phyloP scores from a whole-genome alignment of 108 stramenopile genomes.

The Skeletonema potamos region DNA sequence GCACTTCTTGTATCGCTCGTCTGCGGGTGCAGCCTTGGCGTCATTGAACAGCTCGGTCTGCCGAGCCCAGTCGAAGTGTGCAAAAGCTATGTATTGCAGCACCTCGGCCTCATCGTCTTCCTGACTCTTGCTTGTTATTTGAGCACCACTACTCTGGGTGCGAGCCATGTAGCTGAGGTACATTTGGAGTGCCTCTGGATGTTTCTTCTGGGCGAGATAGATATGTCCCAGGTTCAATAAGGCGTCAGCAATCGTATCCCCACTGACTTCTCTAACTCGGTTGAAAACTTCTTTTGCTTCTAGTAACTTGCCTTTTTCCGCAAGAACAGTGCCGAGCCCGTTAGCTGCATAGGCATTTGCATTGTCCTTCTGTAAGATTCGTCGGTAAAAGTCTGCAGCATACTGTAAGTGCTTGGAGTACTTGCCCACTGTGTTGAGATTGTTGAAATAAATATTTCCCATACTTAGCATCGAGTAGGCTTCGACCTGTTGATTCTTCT shows the following conservation, averaged over 20 bases:
- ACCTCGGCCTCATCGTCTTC: conserved; percentile 82
- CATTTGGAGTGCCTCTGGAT: conserved; percentile 87
- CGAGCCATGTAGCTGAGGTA: conserved; percentile 86
- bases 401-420: conserved; percentile 81
- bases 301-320: conserved; percentile 85
- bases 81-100: conserved; percentile 81
- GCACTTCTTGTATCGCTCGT: conserved; percentile 78
- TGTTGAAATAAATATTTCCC: conserved; percentile 89
- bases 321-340: conserved; percentile 83
- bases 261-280: conserved; percentile 82
- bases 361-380: conserved; percentile 77
- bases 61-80: conserved; percentile 90
- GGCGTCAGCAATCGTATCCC: conserved; percentile 79
- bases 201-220: conserved; percentile 83
- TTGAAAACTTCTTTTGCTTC: conserved; percentile 89
- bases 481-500: conserved; percentile 80
- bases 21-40: conserved; percentile 85
- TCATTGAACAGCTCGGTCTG: conserved; percentile 84
- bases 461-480: conserved; percentile 84
- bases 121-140: conserved; percentile 74
- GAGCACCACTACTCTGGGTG: conserved; percentile 63
- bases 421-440: conserved; percentile 62
- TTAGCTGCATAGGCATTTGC: conserved; percentile 91
- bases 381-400: conserved; percentile 75
- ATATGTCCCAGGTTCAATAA: conserved; percentile 87